Evolutionary conservation across 306 rosid genomes (phyloP).

Genomic region (Pyrus bretschneideri): DNA sequence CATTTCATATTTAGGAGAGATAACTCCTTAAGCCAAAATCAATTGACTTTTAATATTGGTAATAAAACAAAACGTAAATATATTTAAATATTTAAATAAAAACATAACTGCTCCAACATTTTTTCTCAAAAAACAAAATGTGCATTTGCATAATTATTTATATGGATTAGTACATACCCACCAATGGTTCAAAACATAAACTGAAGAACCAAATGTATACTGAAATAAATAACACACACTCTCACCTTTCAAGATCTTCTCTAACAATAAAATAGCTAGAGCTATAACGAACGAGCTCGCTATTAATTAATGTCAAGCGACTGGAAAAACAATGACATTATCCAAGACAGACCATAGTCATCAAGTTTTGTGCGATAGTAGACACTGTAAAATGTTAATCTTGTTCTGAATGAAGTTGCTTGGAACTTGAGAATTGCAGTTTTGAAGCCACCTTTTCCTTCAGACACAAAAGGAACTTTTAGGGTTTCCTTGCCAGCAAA

Average conservation of each 20-base stretch:
- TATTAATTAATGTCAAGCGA: background rate
- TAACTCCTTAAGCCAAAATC: too few relatives aligned
- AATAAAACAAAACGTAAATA: too few relatives aligned
- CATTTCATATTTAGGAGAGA: too few relatives aligned
- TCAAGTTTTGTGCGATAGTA: conserved; percentile 35
- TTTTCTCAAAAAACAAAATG: background rate
- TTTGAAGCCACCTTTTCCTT: conserved; percentile 38
- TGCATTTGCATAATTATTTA: background rate
- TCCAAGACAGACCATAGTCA: conserved; percentile 40
- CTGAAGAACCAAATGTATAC: background rate
- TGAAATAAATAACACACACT: background rate
- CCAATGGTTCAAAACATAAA: background rate
- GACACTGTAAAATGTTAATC: conserved; percentile 43
- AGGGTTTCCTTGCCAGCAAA: conserved; percentile 37
- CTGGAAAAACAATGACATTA: conserved; percentile 31
- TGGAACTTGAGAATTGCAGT: conserved; percentile 36
- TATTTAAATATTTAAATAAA: too few relatives aligned
- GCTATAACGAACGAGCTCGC: background rate
- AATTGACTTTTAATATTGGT: too few relatives aligned
- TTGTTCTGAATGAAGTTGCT: conserved; percentile 24
- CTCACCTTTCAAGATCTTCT: background rate
- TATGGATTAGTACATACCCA: background rate
- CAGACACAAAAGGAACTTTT: conserved; percentile 27
- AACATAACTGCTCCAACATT: too few relatives aligned
- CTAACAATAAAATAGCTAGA: background rate